phyloP scores from a whole-genome alignment of 805 yeast genomes.

The Yamadazyma ubonensis region DNA sequence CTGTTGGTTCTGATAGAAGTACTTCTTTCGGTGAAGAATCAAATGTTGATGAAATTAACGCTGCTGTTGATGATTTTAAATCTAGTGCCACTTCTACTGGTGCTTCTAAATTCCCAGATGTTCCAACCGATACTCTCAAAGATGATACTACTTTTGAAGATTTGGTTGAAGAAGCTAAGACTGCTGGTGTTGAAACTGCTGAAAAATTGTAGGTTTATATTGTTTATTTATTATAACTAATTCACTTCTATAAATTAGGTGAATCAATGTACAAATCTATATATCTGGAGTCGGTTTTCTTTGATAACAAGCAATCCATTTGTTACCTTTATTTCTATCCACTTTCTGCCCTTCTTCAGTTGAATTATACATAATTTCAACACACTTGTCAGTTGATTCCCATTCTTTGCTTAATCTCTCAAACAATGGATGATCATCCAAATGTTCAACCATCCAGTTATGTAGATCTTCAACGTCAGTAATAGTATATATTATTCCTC shows the following conservation, averaged over 20 bases:
- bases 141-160: slow-evolving; percentile 24
- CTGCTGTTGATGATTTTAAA: slow-evolving; percentile 18
- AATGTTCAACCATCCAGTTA: slow-evolving; percentile 92
- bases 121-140: slow-evolving; percentile 28
- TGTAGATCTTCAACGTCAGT: slow-evolving; percentile 95
- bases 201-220: slow-evolving; percentile 5
- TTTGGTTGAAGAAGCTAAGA: slow-evolving; percentile 22
- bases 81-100: slow-evolving; percentile 17
- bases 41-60: slow-evolving; percentile 58
- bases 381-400: slow-evolving; percentile 81
- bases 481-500: slow-evolving; percentile 89
- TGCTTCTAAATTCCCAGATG: slow-evolving; percentile 37
- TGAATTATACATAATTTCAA: slow-evolving; percentile 80
- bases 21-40: slow-evolving; percentile 34
- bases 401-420: slow-evolving; percentile 75
- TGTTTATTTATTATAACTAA: slow-evolving; percentile 6
- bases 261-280: slow-evolving; percentile 7
- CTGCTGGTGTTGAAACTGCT: slow-evolving; percentile 15
- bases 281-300: slow-evolving; percentile 61
- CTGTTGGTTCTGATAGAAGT: slow-evolving; percentile 65
- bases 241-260: background rate
- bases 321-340: slow-evolving; percentile 81
- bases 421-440: slow-evolving; percentile 88
- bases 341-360: slow-evolving; percentile 99
- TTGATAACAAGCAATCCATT: slow-evolving; percentile 84